A percentile compares a stretch with the other conserved stretches of the same genome.
phyloP scores from a whole-genome alignment of 441 rosid species.

The Codiaeum variegatum region DNA sequence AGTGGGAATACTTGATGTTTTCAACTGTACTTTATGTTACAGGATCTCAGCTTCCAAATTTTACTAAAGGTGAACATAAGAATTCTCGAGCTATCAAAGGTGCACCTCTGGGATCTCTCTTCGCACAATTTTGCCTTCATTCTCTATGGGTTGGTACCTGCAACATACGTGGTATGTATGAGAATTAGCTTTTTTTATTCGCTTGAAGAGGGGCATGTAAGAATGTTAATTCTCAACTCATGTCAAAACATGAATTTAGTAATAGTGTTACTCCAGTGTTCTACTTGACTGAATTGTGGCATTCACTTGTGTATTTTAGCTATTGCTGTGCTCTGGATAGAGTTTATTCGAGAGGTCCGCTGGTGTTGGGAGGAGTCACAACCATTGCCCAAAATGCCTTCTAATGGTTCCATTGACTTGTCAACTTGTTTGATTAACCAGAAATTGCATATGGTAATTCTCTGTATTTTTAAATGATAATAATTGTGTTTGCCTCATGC shows the following conservation, averaged over 20 bases:
- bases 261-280: not conserved
- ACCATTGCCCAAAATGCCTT: slow-evolving; percentile 72
- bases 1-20: not conserved
- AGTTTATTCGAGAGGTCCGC: slow-evolving; percentile 94
- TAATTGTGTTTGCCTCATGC: not conserved
- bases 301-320: slow-evolving; percentile 46
- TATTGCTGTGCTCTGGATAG: slow-evolving; percentile 91
- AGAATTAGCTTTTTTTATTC: slow-evolving; percentile 14
- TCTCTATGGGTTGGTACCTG: slow-evolving; percentile 91
- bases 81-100: slow-evolving; percentile 84
- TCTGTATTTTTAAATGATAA: slow-evolving; percentile 3
- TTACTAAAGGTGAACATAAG: slow-evolving; percentile 59
- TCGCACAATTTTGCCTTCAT: slow-evolving; percentile 83
- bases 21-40: slow-evolving; percentile 19
- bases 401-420: slow-evolving; percentile 67
- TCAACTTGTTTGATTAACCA: slow-evolving; percentile 87
- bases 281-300: slow-evolving; percentile 16
- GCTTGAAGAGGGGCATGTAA: not conserved
- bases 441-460: slow-evolving; percentile 88
- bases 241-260: not conserved
- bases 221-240: not conserved
- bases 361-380: slow-evolving; percentile 99
- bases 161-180: slow-evolving; percentile 81
- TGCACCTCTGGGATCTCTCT: slow-evolving; percentile 77
- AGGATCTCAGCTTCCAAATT: slow-evolving; percentile 54